A percentile compares a stretch with the other conserved stretches of the same genome.
phyloP scores from a whole-genome alignment of 345 rosid species.

The Trapa incisa region DNA sequence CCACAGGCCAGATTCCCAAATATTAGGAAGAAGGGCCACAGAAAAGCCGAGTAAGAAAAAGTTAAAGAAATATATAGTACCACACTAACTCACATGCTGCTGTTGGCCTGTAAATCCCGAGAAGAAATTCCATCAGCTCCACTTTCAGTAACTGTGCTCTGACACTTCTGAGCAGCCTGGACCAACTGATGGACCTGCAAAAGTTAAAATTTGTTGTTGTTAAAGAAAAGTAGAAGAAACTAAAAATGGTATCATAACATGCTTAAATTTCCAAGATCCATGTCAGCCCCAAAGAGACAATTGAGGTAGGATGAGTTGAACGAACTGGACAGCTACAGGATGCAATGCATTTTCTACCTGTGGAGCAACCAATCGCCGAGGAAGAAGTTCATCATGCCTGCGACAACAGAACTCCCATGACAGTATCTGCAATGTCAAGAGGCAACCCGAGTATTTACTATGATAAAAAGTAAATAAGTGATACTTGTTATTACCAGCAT shows the following conservation, averaged over 20 bases:
- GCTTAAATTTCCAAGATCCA: background rate
- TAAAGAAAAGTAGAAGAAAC: background rate
- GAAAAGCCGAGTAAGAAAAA: background rate
- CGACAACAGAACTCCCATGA: constrained; percentile 98
- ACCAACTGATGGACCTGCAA: constrained; percentile 83
- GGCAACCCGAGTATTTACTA: no score
- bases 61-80: background rate
- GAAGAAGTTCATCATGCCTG: constrained; percentile 89
- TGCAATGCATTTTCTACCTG: constrained; percentile 36
- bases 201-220: background rate
- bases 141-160: constrained; percentile 79
- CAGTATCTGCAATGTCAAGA: constrained; percentile 40
- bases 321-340: background rate
- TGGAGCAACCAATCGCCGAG: constrained; percentile 88
- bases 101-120: constrained; percentile 84
- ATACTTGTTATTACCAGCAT: background rate
- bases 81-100: constrained; percentile 58
- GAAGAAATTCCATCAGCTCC: constrained; percentile 83
- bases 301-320: background rate
- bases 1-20: background rate
- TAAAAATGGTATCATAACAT: background rate
- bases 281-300: no score
- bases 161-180: constrained; percentile 93
- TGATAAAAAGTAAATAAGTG: no score
- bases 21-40: background rate